Evolutionary conservation across 2,329 filamentous ascomycete genomes (phyloP).

Genomic region (Pestalotiopsis sp.): DNA sequence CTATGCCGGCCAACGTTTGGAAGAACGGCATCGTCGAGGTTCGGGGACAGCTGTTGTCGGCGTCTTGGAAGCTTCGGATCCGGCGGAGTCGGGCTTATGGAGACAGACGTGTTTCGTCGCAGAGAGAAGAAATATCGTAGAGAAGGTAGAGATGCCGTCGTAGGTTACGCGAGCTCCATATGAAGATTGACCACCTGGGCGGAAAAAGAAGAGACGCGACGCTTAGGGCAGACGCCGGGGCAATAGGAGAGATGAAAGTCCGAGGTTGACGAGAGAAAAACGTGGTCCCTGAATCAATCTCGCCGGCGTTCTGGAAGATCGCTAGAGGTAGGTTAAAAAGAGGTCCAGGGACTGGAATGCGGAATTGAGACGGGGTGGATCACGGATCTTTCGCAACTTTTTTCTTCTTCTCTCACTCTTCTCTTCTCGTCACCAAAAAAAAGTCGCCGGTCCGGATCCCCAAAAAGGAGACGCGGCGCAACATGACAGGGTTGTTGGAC

Average conservation of each 20-base stretch:
- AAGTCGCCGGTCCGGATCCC: not conserved
- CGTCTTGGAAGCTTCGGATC: not conserved
- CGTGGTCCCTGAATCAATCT: not conserved
- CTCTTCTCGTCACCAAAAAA: not conserved
- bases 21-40: constrained; percentile 36
- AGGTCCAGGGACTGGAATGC: not conserved
- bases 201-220: not conserved
- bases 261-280: not conserved
- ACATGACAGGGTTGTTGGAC: not conserved
- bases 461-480: not conserved
- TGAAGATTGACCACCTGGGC: not conserved
- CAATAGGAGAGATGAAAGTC: not conserved
- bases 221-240: not conserved
- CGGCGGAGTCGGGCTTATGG: not conserved
- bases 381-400: not conserved
- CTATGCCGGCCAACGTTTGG: constrained; percentile 53
- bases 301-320: not conserved
- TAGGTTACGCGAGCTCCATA: not conserved
- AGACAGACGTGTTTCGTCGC: not conserved
- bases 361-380: not conserved
- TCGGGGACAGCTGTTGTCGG: not conserved
- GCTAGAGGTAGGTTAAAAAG: not conserved
- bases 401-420: not conserved
- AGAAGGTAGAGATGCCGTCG: not conserved
- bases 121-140: not conserved